These are phyloP conservation scores for Pseudonitzschia multiseries DNA, from an alignment of 108 stramenopile genomes.

Conservation along the genomic window DNA sequence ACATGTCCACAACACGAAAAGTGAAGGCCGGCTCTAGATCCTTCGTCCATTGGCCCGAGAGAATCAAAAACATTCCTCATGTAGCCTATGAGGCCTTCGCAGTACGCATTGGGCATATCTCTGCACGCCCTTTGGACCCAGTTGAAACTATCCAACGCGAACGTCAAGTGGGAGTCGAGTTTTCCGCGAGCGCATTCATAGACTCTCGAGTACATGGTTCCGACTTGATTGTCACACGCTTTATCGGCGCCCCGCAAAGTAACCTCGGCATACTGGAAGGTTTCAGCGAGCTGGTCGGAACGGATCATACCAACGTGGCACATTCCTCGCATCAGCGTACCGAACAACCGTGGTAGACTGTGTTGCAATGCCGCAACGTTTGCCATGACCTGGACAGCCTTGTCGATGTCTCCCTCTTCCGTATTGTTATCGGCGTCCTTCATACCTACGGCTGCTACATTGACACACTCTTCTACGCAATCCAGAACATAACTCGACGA, in stretches of 20 bases:
- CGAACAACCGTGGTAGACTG: conserved; percentile 80
- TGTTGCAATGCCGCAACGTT: conserved; percentile 84
- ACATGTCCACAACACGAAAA: conserved; percentile 93
- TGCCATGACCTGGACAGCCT: conserved; percentile 88
- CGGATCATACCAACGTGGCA: conserved; percentile 85
- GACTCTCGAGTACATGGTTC: conserved; percentile 81
- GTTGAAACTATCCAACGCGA: conserved; percentile 79
- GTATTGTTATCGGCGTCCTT: conserved; percentile 69
- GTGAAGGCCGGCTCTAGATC: conserved; percentile 83
- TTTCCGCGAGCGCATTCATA: conserved; percentile 88
- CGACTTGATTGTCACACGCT: conserved; percentile 87
- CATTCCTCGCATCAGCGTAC: conserved; percentile 85
- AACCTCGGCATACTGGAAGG: conserved; percentile 81
- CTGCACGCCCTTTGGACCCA: conserved; percentile 79
- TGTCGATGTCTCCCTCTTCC: conserved; percentile 82
- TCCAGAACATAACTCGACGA: conserved; percentile 86
- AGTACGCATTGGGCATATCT: conserved; percentile 85
- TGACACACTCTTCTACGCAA: conserved; percentile 84
- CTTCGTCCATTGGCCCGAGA: conserved; percentile 89
- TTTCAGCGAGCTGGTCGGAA: conserved; percentile 80
- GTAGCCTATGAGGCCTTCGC: conserved; percentile 81
- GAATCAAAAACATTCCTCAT: conserved; percentile 75
- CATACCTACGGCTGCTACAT: conserved; percentile 85
- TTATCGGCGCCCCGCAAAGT: conserved; percentile 82
- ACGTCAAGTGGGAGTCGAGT: conserved; percentile 84